A percentile compares a stretch with the other conserved stretches of the same genome.
These are phyloP conservation scores for Crithidia sp. DNA, from an alignment of 208 protist species.

Conservation along the genomic window DNA sequence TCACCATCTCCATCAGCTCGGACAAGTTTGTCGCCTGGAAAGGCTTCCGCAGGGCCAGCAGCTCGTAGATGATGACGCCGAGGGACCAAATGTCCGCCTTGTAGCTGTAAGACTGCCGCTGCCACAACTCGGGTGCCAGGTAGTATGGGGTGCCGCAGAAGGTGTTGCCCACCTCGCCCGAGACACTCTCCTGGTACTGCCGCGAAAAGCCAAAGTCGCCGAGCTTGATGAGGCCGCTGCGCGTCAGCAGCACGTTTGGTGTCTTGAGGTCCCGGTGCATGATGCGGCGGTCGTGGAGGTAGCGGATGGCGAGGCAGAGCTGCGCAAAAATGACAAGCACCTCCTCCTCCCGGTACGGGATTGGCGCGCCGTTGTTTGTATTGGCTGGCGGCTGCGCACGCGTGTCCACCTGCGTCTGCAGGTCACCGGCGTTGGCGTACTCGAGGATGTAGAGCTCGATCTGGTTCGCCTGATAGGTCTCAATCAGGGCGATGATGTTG, in stretches of 20 bases:
- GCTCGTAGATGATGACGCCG: slow-evolving; percentile 83
- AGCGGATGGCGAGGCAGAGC: slow-evolving; percentile 74
- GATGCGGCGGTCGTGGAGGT: slow-evolving; percentile 78
- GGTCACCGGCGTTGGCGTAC: slow-evolving; percentile 83
- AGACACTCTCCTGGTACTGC: slow-evolving; percentile 62
- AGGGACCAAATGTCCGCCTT: slow-evolving; percentile 93
- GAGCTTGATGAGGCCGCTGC: slow-evolving; percentile 78
- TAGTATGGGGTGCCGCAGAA: slow-evolving; percentile 90
- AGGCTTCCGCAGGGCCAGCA: slow-evolving; percentile 71
- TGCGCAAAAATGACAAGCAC: slow-evolving; percentile 72
- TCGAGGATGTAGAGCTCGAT: slow-evolving; percentile 69
- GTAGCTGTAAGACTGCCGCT: slow-evolving; percentile 85
- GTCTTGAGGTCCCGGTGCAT: slow-evolving; percentile 90
- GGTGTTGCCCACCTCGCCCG: slow-evolving; percentile 52
- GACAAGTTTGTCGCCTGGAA: slow-evolving; percentile 56
- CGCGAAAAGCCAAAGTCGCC: slow-evolving; percentile 86
- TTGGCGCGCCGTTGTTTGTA: slow-evolving; percentile 22
- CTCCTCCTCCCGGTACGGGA: slow-evolving; percentile 62
- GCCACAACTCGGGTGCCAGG: slow-evolving; percentile 91
- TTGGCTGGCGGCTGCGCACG: slow-evolving; percentile 24
- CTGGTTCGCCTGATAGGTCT: slow-evolving; percentile 46
- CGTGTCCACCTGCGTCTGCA: slow-evolving; percentile 66
- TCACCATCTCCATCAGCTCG: slow-evolving; percentile 61
- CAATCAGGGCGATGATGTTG: slow-evolving; percentile 70
- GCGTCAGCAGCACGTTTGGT: slow-evolving; percentile 71